Percentiles rank a stretch among this genome's conserved stretches.
Conservation (phyloP, 176 grass and related monocot species). For the Oryza rufipogon region DNA sequence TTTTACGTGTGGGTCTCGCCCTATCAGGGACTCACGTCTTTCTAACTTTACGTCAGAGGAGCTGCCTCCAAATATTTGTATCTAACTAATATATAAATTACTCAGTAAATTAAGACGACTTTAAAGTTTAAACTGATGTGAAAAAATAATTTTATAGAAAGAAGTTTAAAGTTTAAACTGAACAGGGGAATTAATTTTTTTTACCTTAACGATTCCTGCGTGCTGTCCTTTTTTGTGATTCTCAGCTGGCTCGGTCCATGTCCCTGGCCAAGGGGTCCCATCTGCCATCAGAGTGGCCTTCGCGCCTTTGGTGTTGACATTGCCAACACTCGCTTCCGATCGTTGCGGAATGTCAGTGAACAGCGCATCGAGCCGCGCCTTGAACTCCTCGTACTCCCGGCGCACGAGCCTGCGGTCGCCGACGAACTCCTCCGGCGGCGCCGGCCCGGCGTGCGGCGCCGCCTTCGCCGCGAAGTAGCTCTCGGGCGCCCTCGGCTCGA, state of each 20-base stretch:
- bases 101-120: too few species aligned
- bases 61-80: too few species aligned
- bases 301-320: not conserved
- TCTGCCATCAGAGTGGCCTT: slow-evolving; percentile 14
- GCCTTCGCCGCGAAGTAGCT: slow-evolving; percentile 1
- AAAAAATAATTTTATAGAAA: too few species aligned
- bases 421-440: not conserved
- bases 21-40: too few species aligned
- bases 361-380: not conserved
- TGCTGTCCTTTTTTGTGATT: slow-evolving; percentile 1
- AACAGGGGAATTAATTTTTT: too few species aligned
- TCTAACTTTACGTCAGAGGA: too few species aligned
- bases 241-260: not conserved
- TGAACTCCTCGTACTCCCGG: slow-evolving; percentile 16
- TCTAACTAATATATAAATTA: too few species aligned
- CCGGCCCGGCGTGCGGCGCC: not conserved
- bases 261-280: slow-evolving; percentile 25
- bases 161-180: too few species aligned
- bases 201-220: slow-evolving; percentile 1
- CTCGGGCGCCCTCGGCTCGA: slow-evolving; percentile 17
- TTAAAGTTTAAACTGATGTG: too few species aligned
- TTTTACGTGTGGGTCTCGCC: too few species aligned
- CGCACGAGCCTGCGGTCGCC: not conserved
- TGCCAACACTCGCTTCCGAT: not conserved
- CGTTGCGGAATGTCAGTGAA: not conserved